phyloP scores from a whole-genome alignment of 2,329 filamentous ascomycete genomes.

The Graphilbum sp. region DNA sequence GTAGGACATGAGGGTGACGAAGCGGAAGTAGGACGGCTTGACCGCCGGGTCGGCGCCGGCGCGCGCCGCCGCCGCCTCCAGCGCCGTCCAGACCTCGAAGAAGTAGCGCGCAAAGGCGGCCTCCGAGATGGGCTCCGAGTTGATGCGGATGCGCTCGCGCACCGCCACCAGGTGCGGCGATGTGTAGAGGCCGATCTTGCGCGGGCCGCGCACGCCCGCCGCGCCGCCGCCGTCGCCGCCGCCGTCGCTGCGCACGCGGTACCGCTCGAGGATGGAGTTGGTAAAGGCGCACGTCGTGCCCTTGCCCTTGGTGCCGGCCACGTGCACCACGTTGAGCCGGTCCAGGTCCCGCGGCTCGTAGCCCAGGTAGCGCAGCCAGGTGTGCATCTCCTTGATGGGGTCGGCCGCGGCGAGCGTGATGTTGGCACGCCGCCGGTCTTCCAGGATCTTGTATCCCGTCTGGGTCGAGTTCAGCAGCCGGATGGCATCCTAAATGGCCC shows the following conservation, averaged over 20 bases:
- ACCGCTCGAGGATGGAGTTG: constrained; percentile 41
- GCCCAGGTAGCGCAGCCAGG: constrained; percentile 62
- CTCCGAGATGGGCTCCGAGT: constrained; percentile 40
- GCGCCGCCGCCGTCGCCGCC: not conserved
- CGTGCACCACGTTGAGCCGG: constrained; percentile 49
- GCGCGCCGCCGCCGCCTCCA: constrained; percentile 13
- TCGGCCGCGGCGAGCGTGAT: constrained; percentile 46
- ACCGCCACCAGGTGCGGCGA: constrained; percentile 53
- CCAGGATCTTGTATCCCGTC: constrained; percentile 67
- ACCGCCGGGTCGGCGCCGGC: constrained; percentile 17
- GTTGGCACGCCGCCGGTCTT: constrained; percentile 62
- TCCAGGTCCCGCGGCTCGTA: constrained; percentile 44
- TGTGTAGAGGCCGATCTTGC: constrained; percentile 46
- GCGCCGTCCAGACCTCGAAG: constrained; percentile 47
- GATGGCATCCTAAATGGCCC: constrained; percentile 55
- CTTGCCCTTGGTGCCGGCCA: constrained; percentile 65
- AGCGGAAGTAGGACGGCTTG: constrained; percentile 42
- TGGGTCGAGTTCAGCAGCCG: constrained; percentile 78
- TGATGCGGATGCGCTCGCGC: constrained; percentile 49
- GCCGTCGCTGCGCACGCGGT: constrained; percentile 20
- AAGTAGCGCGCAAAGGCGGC: constrained; percentile 47
- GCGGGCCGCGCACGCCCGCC: constrained; percentile 13
- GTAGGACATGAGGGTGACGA: constrained; percentile 48
- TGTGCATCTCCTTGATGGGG: constrained; percentile 61
- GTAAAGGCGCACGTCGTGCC: constrained; percentile 56